A percentile compares a stretch with the other conserved stretches of the same genome.
These are phyloP conservation scores for Pichia nakasei DNA, from an alignment of 805 yeast genomes.

Conservation along the genomic window DNA sequence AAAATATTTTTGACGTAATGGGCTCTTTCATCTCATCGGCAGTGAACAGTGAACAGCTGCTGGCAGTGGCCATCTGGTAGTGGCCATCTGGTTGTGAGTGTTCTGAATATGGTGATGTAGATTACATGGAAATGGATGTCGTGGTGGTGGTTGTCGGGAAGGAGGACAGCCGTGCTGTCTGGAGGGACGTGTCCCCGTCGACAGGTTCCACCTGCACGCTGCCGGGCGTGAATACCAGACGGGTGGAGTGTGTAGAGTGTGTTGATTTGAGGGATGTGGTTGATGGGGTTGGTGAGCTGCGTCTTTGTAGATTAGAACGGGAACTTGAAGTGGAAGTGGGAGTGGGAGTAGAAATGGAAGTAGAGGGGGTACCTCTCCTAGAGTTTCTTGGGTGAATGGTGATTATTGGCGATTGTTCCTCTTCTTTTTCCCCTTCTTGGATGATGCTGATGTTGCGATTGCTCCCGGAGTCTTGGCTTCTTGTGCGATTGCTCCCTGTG, in stretches of 20 bases:
- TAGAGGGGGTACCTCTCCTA: not conserved
- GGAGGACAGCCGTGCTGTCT: not conserved
- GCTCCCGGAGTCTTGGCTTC: not conserved
- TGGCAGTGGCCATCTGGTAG: no score
- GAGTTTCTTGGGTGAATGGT: not conserved
- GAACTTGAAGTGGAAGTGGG: no score
- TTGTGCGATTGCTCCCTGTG: conserved; percentile 6
- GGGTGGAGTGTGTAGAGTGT: not conserved
- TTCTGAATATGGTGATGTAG: not conserved
- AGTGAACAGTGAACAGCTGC: no score
- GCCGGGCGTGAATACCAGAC: not conserved
- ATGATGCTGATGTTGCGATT: conserved; percentile 6
- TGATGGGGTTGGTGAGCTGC: not conserved
- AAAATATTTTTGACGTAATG: no score
- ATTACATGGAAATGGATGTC: no score
- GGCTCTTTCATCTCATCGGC: no score
- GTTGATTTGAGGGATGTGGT: not conserved
- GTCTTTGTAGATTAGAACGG: conserved; percentile 3
- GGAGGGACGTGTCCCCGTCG: not conserved
- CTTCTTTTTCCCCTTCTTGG: conserved; percentile 10
- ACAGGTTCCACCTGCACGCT: not conserved
- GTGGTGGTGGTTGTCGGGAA: not conserved
- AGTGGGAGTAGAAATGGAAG: no score
- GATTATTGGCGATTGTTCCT: not conserved
- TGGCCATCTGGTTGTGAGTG: not conserved